Base-by-base conservation (phyloP, 2,329 filamentous ascomycete genomes). In the Aspergillus persii region DNA sequence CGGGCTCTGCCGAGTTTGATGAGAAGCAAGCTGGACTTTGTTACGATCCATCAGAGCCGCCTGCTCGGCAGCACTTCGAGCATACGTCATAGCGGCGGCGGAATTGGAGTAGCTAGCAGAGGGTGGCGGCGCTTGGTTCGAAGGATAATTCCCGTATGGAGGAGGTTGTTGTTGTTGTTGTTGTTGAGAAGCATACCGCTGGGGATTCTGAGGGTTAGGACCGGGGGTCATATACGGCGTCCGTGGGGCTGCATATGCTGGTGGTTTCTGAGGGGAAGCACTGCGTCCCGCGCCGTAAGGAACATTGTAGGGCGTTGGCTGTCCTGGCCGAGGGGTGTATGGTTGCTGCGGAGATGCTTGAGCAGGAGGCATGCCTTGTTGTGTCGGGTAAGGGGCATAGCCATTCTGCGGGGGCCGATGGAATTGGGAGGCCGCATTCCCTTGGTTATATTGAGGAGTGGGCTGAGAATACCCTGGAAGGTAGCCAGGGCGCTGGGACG, bases 361-460 rank as follows among this genome's bases (percentile, higher is more conserved):
- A 8, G 67, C 66, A 8, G 71, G 62, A 3, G 71, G 63, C 27
- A 67, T 60, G 4, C 69, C 69, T 54, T 69, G 66, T 51, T 72
- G 73, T 4, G 65, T 62, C n/a, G 67, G 55, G 56, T 73, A 72
- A 7, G 70, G 66, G 55, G 62, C 65, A 53, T 69, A 75, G 50
- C 76, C 75, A 53, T 78, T 79, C 53, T 71, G 70, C 12, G 64
- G 61, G 18, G 75, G 66, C 15, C 78, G 74, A 63, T 79, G 77
- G 60, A 76, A 77, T 59, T 76, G 77, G 48, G 71, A 71, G n/a
- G 72, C 69, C 50, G 73, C 73, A 53, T 65, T 72, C 29, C 63
- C 68, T 55, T 73, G 73, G 57, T 60, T 72, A 62, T 72, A 77
- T 61, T 73, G 72, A 12, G 70, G 67, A 8, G 60, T 68, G 26